Evolutionary conservation across 1,284 basidiomycete species (phyloP).

Genomic region (Heterobasidion irregulare): DNA sequence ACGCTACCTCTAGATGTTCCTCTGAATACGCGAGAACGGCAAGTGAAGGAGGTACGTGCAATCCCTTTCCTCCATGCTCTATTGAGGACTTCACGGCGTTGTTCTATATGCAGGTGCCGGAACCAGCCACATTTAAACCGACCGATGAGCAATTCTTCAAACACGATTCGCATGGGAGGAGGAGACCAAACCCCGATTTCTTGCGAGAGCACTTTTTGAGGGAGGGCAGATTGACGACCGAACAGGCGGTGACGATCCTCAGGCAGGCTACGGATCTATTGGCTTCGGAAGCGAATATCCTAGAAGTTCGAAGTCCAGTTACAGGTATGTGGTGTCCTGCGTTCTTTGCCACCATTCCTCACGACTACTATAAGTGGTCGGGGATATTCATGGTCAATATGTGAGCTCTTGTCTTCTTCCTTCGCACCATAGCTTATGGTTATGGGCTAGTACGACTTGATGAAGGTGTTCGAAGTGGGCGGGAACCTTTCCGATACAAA

Average conservation of each 20-base stretch:
- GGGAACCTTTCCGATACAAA: constrained; percentile 83
- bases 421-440: constrained; percentile 5
- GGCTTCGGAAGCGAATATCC: constrained; percentile 78
- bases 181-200: constrained; percentile 76
- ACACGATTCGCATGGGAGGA: constrained; percentile 25
- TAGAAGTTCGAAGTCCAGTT: constrained; percentile 85
- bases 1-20: constrained; percentile 4
- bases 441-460: constrained; percentile 80
- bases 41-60: constrained; percentile 16
- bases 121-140: constrained; percentile 22
- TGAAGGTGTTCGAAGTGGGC: constrained; percentile 97
- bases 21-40: constrained; percentile 12
- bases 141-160: constrained; percentile 28
- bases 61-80: background rate
- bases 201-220: constrained; percentile 90
- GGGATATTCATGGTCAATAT: constrained; percentile 99
- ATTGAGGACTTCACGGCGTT: background rate
- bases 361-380: constrained; percentile 59
- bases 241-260: constrained; percentile 86
- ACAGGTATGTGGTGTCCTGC: constrained; percentile 60
- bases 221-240: constrained; percentile 82
- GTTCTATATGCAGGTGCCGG: constrained; percentile 16
- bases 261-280: constrained; percentile 72
- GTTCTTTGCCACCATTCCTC: background rate
- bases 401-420: constrained; percentile 40